These are phyloP conservation scores for Pelargonium nanum DNA, from an alignment of 345 rosid genomes.

Conservation along the genomic window DNA sequence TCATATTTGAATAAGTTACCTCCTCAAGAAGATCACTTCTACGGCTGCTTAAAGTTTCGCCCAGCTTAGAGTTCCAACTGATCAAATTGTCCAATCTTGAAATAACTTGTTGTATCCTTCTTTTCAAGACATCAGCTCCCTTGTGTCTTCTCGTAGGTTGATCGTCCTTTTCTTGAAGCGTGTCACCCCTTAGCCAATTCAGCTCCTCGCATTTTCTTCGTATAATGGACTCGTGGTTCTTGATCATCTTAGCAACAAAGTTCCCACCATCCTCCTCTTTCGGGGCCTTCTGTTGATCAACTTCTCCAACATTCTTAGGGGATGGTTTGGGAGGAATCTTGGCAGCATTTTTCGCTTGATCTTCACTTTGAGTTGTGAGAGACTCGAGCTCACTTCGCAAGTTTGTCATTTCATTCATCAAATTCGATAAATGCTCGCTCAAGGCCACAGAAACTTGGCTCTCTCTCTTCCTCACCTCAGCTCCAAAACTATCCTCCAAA, in stretches of 20 bases:
- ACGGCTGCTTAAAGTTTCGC: constrained; percentile 14
- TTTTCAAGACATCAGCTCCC: constrained; percentile 18
- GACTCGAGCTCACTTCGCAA: constrained; percentile 33
- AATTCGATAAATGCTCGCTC: constrained; percentile 25
- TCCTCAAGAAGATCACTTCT: too few relatives aligned
- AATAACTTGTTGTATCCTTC: constrained; percentile 32
- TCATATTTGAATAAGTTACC: neutral
- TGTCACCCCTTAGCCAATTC: constrained; percentile 14
- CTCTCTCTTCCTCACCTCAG: constrained; percentile 20
- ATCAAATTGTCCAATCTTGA: constrained; percentile 29
- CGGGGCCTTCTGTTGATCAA: neutral
- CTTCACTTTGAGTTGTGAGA: constrained; percentile 20
- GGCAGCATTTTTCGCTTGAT: neutral
- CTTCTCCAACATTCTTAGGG: neutral
- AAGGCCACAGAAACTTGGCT: constrained; percentile 20
- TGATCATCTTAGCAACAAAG: constrained; percentile 44
- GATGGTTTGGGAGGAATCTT: neutral
- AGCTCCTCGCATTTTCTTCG: constrained; percentile 38
- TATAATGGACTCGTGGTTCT: constrained; percentile 55
- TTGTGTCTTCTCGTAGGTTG: constrained; percentile 17
- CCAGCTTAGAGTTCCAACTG: constrained; percentile 19
- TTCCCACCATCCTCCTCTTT: constrained; percentile 20
- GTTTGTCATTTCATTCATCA: constrained; percentile 24
- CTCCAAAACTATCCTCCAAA: constrained; percentile 27
- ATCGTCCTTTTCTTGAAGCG: constrained; percentile 12